Conservation (phyloP, 1,139 yeast genomes). For the Debaryomycetaceae sp. region DNA sequence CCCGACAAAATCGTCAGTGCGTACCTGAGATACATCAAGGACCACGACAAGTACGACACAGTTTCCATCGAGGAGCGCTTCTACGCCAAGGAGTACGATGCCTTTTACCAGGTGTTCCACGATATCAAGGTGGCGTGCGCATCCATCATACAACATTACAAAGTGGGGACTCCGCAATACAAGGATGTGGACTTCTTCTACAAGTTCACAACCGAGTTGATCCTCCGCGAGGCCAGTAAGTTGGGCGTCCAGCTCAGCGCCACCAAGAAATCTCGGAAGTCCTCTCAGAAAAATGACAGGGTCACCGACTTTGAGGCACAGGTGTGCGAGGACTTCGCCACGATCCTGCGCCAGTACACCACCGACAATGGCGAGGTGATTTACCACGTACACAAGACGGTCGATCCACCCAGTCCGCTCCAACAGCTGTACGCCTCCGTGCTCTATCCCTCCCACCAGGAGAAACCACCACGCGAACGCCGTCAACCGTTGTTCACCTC, state of each 20-base stretch:
- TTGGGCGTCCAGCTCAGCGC: conserved; percentile 18
- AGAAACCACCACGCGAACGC: conserved; percentile 23
- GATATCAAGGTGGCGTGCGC: conserved; percentile 69
- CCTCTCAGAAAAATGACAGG: conserved; percentile 14
- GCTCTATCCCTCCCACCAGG: conserved; percentile 17
- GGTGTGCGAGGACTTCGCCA: conserved; percentile 54
- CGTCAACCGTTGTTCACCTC: conserved; percentile 69
- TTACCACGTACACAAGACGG: conserved; percentile 35
- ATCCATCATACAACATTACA: conserved; percentile 41
- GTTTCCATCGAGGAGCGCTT: conserved; percentile 20
- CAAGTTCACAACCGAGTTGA: conserved; percentile 63
- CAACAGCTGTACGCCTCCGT: conserved; percentile 11
- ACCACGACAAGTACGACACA: conserved; percentile 17
- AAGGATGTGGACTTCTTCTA: conserved; percentile 62
- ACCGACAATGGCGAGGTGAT: conserved; percentile 61
- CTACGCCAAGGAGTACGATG: conserved; percentile 28
- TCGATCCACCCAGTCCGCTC: conserved; percentile 21
- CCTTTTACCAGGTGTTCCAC: conserved; percentile 58
- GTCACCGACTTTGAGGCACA: conserved; percentile 27
- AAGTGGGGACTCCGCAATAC: conserved; percentile 57
- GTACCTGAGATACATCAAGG: conserved; percentile 28
- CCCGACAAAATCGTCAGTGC: conserved; percentile 34
- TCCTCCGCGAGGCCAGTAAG: conserved; percentile 67
- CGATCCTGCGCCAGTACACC: conserved; percentile 57
- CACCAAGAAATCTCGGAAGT: conserved; percentile 8